A percentile compares a stretch with the other conserved stretches of the same genome.
These are phyloP conservation scores for Macadamia tetraphylla DNA, from an alignment of 164 flowering plant species.

Conservation along the genomic window DNA sequence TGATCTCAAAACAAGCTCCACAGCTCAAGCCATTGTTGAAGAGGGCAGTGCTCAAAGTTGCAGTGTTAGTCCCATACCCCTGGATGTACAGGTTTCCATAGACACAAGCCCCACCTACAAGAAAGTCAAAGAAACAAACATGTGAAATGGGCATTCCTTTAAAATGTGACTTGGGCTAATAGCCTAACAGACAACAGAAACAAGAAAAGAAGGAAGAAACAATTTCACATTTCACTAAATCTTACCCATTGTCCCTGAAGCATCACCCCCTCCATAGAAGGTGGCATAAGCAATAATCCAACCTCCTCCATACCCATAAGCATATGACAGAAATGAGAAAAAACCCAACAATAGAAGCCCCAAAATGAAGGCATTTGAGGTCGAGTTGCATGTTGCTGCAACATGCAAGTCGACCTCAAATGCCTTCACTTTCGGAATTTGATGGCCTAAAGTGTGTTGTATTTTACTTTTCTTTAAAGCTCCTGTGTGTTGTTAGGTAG, in stretches of 20 bases:
- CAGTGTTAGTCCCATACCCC: slow-evolving; percentile 70
- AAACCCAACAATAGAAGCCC: slow-evolving; percentile 37
- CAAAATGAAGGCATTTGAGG: slow-evolving; percentile 29
- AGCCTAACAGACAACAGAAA: too few relatives aligned
- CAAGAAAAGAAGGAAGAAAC: background rate
- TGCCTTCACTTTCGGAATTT: too few relatives aligned
- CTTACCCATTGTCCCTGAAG: slow-evolving; percentile 88
- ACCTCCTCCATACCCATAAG: slow-evolving; percentile 28
- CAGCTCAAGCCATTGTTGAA: slow-evolving; percentile 68
- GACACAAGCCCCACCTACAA: slow-evolving; percentile 74
- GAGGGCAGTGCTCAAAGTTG: slow-evolving; percentile 68
- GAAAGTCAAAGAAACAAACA: background rate
- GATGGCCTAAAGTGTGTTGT: too few relatives aligned
- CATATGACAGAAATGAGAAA: slow-evolving; percentile 33
- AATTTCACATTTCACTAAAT: background rate
- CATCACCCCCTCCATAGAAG: slow-evolving; percentile 80
- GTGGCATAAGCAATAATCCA: slow-evolving; percentile 68
- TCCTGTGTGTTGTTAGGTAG: too few relatives aligned
- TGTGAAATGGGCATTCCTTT: background rate
- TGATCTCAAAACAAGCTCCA: slow-evolving; percentile 62
- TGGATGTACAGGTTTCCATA: slow-evolving; percentile 66
- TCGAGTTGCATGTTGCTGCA: too few relatives aligned
- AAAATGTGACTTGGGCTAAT: background rate
- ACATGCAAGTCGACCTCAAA: too few relatives aligned
- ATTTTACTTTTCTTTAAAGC: too few relatives aligned